Evolutionary conservation across 140 eudicot genomes (phyloP), one percentile per base, ranked within the genome.

Genomic region (Ambrosia hybrid): DNA sequence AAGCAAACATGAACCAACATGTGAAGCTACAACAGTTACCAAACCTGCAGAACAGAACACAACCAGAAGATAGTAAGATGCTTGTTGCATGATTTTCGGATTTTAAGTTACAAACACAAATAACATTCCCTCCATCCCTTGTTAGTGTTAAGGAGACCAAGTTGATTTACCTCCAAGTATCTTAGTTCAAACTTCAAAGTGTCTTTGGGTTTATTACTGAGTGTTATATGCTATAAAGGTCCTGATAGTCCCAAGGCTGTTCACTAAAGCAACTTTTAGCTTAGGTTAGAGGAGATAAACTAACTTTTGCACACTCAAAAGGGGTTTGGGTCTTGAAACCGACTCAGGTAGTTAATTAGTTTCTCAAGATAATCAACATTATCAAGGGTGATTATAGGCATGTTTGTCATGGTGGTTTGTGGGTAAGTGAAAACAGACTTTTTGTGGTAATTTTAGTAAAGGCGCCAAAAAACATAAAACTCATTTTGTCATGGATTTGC

Each of bases 1-100:
- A 49, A 10, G 53, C 53, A 49, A 49, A 49, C 14, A 49, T 49
- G 10, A 49, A 49, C 53, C 53, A 49, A 49, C 53, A 49, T 49
- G n/a, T 80, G 74, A 87, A 83, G 61, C 61, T 56, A 56, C 1
- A 16, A 56, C 34, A 16, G 34, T 56, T 15, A 56, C 61, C 61
- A 15, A 56, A 56, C 61, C 61, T n/a, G 34, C 61, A 56, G 0
- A 16, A 16, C 53, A 16, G 26, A 56, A 1, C 61, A 56, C 15
- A 55, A 16, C 33, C 61, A 1, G 10, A 51, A 68, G 61, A 51
- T 5, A n/a, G 15, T 51, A 51, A 30, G 73, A 68, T 68, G 38
- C 59, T 14, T 51, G 61, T 15, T 26, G 26, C 34, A 16, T 56
- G 34, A 56, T 56, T 16, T 56, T 1, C 16, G 11, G 30, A 56